Evolutionary conservation across 129 eudicot species (phyloP).

Genomic region (Artemisia tridentata): DNA sequence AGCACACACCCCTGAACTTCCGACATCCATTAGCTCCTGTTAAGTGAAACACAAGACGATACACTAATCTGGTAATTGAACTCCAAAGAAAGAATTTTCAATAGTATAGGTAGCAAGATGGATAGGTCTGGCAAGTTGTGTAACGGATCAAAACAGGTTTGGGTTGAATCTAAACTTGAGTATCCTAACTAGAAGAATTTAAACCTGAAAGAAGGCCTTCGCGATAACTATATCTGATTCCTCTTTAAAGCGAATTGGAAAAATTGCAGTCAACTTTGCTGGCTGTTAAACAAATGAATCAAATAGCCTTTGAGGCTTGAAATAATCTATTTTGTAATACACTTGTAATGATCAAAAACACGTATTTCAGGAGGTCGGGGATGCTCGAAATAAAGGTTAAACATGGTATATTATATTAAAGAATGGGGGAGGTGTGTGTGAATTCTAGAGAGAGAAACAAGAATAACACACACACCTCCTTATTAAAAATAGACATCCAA

Average conservation of each 20-base stretch:
- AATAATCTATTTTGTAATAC: not conserved
- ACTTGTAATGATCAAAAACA: too few species aligned
- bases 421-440: too few species aligned
- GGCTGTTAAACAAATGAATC: constrained; percentile 50
- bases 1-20: constrained; percentile 55
- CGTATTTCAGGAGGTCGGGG: too few species aligned
- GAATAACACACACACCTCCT: too few species aligned
- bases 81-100: too few species aligned
- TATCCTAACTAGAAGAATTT: not conserved
- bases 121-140: too few species aligned
- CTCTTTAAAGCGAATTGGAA: constrained; percentile 88
- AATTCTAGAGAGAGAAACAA: too few species aligned
- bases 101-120: too few species aligned
- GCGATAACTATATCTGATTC: constrained; percentile 81
- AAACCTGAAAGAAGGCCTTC: constrained; percentile 91
- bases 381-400: too few species aligned
- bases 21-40: constrained; percentile 87
- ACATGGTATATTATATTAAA: too few species aligned
- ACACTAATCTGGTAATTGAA: not conserved
- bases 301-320: not conserved
- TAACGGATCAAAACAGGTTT: not conserved
- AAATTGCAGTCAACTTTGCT: constrained; percentile 57
- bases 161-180: not conserved
- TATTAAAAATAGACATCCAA: too few species aligned
- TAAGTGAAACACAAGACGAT: not conserved